phyloP scores from a whole-genome alignment of 306 rosid species.

The Nissolia schottii region DNA sequence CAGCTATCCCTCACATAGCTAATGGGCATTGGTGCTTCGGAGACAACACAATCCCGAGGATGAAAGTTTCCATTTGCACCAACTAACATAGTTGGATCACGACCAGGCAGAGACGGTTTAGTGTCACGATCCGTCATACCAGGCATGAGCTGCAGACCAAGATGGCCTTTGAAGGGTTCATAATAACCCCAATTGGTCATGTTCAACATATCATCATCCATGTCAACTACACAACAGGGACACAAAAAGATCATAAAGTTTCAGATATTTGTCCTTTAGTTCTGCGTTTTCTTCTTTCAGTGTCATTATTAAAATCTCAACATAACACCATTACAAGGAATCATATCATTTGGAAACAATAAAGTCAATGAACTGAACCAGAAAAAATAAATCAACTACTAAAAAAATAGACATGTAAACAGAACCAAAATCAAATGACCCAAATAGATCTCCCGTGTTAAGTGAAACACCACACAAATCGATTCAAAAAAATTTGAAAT shows the following conservation, averaged over 20 bases:
- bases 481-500: conserved; percentile 3
- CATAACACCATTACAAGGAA: background rate
- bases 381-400: background rate
- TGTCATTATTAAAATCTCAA: conserved; percentile 16
- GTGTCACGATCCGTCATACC: conserved; percentile 73
- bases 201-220: conserved; percentile 93
- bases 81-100: conserved; percentile 55
- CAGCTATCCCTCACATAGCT: conserved; percentile 74
- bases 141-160: conserved; percentile 92
- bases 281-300: conserved; percentile 20
- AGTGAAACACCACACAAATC: background rate
- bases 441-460: conserved; percentile 6
- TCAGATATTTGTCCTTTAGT: background rate
- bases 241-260: conserved; percentile 25
- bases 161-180: conserved; percentile 86
- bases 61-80: conserved; percentile 57
- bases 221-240: conserved; percentile 49
- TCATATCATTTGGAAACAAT: background rate
- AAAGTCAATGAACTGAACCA: background rate
- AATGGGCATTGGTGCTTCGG: conserved; percentile 49
- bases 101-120: conserved; percentile 65
- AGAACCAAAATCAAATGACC: background rate
- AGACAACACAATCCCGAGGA: conserved; percentile 59
- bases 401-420: background rate
- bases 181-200: conserved; percentile 97